Conservation (phyloP, 306 rosid genomes). For the Fagus crenata region DNA sequence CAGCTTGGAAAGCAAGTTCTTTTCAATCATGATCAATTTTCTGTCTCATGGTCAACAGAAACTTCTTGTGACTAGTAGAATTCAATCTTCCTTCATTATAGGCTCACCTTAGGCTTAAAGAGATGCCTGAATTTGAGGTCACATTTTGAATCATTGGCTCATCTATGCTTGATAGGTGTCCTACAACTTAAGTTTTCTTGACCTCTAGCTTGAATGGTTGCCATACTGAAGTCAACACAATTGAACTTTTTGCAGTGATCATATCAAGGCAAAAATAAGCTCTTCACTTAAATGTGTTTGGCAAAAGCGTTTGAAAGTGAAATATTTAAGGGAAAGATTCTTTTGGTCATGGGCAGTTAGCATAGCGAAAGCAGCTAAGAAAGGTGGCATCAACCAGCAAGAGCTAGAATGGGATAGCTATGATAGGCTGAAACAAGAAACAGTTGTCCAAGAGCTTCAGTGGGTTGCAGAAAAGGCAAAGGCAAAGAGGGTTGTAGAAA, state of each 20-base stretch:
- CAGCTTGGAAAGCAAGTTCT: background rate
- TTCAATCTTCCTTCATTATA: background rate
- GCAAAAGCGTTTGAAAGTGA: slow-evolving; percentile 58
- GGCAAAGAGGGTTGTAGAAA: slow-evolving; percentile 23
- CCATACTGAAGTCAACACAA: slow-evolving; percentile 15
- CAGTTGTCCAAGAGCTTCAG: slow-evolving; percentile 25
- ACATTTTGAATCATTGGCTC: background rate
- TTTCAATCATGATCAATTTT: background rate
- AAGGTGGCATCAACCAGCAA: slow-evolving; percentile 59
- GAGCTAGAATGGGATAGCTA: slow-evolving; percentile 58
- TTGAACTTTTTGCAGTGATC: slow-evolving; percentile 49
- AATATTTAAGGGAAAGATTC: slow-evolving; percentile 42
- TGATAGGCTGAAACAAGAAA: slow-evolving; percentile 34
- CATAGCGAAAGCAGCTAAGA: slow-evolving; percentile 71
- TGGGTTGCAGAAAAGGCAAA: slow-evolving; percentile 45
- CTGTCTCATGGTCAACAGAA: background rate
- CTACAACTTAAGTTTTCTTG: slow-evolving; percentile 6
- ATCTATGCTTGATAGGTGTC: background rate
- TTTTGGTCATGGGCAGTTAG: slow-evolving; percentile 55
- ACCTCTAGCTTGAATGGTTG: slow-evolving; percentile 15
- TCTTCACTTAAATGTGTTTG: slow-evolving; percentile 53
- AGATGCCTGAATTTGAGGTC: background rate
- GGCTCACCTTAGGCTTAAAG: slow-evolving; percentile 8
- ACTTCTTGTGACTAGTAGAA: background rate
- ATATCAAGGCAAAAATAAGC: slow-evolving; percentile 73